These are phyloP conservation scores for Russula sp. DNA, from an alignment of 768 basidiomycete genomes.

Conservation along the genomic window DNA sequence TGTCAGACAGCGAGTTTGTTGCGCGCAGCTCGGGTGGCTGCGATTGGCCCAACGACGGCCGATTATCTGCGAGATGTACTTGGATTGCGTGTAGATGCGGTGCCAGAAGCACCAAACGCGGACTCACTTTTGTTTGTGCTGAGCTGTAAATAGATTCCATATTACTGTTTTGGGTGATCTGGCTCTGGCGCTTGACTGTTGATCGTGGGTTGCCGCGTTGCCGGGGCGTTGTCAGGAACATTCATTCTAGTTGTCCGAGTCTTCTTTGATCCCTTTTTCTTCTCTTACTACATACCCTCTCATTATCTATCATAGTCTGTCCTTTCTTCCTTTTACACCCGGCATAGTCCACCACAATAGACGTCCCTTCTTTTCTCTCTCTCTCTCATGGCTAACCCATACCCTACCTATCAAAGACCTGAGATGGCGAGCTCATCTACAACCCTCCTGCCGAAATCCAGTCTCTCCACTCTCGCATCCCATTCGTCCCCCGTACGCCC, in stretches of 20 bases:
- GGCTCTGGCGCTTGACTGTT: not conserved
- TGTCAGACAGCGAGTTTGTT: not conserved
- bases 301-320: no score
- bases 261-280: no score
- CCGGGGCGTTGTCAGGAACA: no score
- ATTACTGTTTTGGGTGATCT: not conserved
- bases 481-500: conserved; percentile 4
- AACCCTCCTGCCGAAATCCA: conserved; percentile 13
- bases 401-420: conserved; percentile 10
- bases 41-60: conserved; percentile 66
- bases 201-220: no score
- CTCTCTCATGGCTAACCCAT: not conserved
- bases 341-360: not conserved
- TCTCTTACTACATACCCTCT: no score
- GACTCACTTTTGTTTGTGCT: conserved; percentile 38
- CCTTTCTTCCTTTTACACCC: not conserved
- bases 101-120: conserved; percentile 51
- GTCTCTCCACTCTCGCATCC: not conserved
- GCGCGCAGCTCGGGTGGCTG: conserved; percentile 36
- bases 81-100: conserved; percentile 46
- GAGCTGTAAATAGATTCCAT: not conserved
- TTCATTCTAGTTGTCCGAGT: no score
- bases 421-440: conserved; percentile 17
- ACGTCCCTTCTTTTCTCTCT: not conserved
- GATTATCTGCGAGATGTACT: conserved; percentile 44